Evolutionary conservation across 2,329 filamentous ascomycete species (phyloP).

Genomic region (Didymella arachidicola): DNA sequence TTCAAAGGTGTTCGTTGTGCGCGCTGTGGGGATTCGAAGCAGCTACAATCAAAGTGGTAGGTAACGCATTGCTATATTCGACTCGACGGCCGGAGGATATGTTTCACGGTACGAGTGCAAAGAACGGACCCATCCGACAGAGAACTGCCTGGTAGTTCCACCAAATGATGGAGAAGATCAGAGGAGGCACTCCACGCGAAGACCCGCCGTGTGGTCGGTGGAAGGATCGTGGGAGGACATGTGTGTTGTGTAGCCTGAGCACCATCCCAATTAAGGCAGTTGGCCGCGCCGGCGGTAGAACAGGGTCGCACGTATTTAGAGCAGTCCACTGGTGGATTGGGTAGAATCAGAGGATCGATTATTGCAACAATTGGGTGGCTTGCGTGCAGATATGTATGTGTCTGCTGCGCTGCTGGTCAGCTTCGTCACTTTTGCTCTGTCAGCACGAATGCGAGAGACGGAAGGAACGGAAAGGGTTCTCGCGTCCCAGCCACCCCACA

Average conservation of each 20-base stretch:
- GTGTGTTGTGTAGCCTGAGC: slow-evolving; percentile 36
- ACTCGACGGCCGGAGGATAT: slow-evolving; percentile 16
- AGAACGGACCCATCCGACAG: slow-evolving; percentile 12
- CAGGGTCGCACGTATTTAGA: slow-evolving; percentile 36
- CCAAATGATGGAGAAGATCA: slow-evolving; percentile 5
- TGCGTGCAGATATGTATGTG: slow-evolving; percentile 12
- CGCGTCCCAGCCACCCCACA: slow-evolving; percentile 31
- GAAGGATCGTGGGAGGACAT: slow-evolving; percentile 26
- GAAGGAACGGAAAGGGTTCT: slow-evolving; percentile 27
- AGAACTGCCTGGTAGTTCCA: slow-evolving; percentile 5
- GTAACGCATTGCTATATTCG: slow-evolving; percentile 28
- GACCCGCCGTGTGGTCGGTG: slow-evolving; percentile 25
- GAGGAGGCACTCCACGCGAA: slow-evolving; percentile 5
- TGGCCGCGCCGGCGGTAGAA: slow-evolving; percentile 29
- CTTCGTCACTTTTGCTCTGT: slow-evolving; percentile 1
- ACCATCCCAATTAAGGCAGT: slow-evolving; percentile 20
- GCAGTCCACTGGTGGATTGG: slow-evolving; percentile 26
- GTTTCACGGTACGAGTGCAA: slow-evolving; percentile 23
- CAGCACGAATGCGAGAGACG: slow-evolving; percentile 9
- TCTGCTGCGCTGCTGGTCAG: slow-evolving; percentile 9
- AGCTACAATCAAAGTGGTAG: slow-evolving; percentile 11
- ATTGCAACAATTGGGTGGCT: slow-evolving; percentile 13
- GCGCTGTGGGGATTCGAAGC: slow-evolving; percentile 21
- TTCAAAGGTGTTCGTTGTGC: slow-evolving; percentile 12
- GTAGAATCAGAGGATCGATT: slow-evolving; percentile 4